Evolutionary conservation across 352 stramenopile species (phyloP).

Genomic region (Phytophthora sp.): DNA sequence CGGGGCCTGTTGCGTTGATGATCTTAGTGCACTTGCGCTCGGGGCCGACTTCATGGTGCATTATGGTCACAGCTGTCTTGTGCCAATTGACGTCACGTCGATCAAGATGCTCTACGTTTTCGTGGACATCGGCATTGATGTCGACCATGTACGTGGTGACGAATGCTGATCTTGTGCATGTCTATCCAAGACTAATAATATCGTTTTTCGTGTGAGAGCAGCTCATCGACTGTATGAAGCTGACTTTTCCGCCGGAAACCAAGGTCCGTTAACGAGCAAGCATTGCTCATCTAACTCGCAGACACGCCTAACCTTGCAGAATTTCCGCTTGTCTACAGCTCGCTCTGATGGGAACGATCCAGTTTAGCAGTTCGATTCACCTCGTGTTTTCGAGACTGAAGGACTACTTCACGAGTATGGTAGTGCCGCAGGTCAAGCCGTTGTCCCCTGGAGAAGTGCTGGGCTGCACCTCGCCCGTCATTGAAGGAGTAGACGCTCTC

Average conservation of each 20-base stretch:
- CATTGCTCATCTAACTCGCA: neutral
- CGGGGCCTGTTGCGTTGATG: conserved; percentile 99
- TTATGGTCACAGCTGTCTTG: conserved; percentile 99
- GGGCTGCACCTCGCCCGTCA: conserved; percentile 97
- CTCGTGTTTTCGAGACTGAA: conserved; percentile 75
- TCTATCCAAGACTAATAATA: neutral
- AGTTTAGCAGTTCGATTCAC: conserved; percentile 94
- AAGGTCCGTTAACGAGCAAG: conserved; percentile 49
- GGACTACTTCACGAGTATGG: conserved; percentile 81
- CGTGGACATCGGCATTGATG: conserved; percentile 99
- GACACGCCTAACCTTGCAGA: neutral
- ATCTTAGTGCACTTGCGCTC: conserved; percentile 95
- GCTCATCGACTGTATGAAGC: conserved; percentile 95
- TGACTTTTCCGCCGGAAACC: conserved; percentile 82
- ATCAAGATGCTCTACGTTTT: conserved; percentile 99
- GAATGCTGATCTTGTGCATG: neutral
- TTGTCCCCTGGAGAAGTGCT: conserved; percentile 98
- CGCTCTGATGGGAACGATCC: conserved; percentile 95
- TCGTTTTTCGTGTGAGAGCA: conserved; percentile 30
- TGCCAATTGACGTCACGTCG: conserved; percentile 96
- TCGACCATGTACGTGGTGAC: conserved; percentile 84
- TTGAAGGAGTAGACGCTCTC: conserved; percentile 92
- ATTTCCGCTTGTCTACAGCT: conserved; percentile 51
- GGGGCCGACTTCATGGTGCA: conserved; percentile 99
- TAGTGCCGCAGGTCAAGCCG: conserved; percentile 96